Percentiles rank a stretch among this genome's conserved stretches.
Conservation (phyloP, 495 filamentous ascomycete genomes). For the Aspergillus affinis region DNA sequence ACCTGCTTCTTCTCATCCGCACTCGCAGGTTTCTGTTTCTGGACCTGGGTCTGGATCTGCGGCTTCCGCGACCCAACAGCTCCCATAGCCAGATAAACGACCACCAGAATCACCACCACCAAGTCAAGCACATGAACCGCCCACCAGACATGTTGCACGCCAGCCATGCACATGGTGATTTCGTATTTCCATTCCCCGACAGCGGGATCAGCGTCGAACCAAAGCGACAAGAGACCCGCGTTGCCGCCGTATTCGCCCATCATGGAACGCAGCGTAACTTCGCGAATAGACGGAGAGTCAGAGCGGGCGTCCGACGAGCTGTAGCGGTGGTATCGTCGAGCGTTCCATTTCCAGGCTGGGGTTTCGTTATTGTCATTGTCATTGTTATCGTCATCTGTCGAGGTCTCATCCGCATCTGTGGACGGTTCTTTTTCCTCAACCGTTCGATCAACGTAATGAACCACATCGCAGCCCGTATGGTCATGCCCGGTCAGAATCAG, state of each 20-base stretch:
- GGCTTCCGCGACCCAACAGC: neutral
- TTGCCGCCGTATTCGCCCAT: constrained; percentile 94
- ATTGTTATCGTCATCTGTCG: constrained; percentile 7
- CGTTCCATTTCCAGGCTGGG: constrained; percentile 14
- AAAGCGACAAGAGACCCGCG: constrained; percentile 79
- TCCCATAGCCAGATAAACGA: constrained; percentile 17
- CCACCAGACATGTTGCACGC: constrained; percentile 95
- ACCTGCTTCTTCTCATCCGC: neutral
- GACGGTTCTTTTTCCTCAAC: neutral
- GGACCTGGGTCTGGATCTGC: neutral
- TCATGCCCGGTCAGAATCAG: constrained; percentile 91
- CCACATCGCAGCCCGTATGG: constrained; percentile 87
- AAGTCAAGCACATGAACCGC: constrained; percentile 72
- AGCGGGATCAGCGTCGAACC: constrained; percentile 69
- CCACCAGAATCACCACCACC: constrained; percentile 39
- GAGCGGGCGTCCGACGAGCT: neutral
- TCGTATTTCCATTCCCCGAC: constrained; percentile 73
- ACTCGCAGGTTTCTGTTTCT: neutral
- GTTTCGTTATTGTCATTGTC: constrained; percentile 2
- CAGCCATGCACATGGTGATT: constrained; percentile 72
- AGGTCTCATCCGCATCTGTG: neutral
- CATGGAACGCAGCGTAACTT: constrained; percentile 96
- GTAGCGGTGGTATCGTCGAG: constrained; percentile 25
- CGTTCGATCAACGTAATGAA: constrained; percentile 68
- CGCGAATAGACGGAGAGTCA: constrained; percentile 55